Evolutionary conservation across 345 rosid species (phyloP).

Genomic region (Gossypioides kirkii): DNA sequence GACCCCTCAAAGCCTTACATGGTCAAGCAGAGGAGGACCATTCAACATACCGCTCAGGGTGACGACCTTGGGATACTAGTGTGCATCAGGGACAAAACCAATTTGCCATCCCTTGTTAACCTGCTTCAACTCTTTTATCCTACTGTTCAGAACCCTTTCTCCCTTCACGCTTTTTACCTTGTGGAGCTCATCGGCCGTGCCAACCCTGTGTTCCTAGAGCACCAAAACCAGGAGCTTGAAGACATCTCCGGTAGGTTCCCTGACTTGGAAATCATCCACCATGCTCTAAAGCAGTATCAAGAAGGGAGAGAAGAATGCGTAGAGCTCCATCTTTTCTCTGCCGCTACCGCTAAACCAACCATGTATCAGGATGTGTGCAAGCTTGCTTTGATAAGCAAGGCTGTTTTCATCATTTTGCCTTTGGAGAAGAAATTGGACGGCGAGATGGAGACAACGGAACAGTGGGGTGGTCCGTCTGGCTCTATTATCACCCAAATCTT

Average conservation of each 20-base stretch:
- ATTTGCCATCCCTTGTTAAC: conserved; percentile 36
- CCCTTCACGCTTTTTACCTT: conserved; percentile 50
- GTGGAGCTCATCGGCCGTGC: conserved; percentile 35
- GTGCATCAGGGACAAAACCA: conserved; percentile 42
- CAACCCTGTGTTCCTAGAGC: conserved; percentile 2
- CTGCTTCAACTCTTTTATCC: conserved; percentile 60
- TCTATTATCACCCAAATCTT: conserved; percentile 40
- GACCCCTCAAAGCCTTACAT: conserved; percentile 69
- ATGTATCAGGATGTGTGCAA: conserved; percentile 77
- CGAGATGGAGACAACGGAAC: conserved; percentile 25
- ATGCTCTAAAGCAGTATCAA: conserved; percentile 39
- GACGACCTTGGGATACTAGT: conserved; percentile 41
- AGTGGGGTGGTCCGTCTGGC: conserved; percentile 23
- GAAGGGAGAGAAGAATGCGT: conserved; percentile 29
- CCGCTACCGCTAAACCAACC: conserved; percentile 42
- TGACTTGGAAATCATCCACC: conserved; percentile 25
- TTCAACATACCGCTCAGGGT: conserved; percentile 55
- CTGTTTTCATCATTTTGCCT: conserved; percentile 54
- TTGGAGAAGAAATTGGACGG: conserved; percentile 34
- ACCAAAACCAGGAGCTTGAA: conserved; percentile 17
- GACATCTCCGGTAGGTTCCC: conserved; percentile 9
- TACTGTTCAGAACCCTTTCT: conserved; percentile 31
- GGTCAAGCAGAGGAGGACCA: conserved; percentile 62
- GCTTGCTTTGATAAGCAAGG: conserved; percentile 44
- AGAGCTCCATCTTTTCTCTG: conserved; percentile 37